Evolutionary conservation across 495 filamentous ascomycete species (phyloP).

Genomic region (Sphaerosporella brunnea): DNA sequence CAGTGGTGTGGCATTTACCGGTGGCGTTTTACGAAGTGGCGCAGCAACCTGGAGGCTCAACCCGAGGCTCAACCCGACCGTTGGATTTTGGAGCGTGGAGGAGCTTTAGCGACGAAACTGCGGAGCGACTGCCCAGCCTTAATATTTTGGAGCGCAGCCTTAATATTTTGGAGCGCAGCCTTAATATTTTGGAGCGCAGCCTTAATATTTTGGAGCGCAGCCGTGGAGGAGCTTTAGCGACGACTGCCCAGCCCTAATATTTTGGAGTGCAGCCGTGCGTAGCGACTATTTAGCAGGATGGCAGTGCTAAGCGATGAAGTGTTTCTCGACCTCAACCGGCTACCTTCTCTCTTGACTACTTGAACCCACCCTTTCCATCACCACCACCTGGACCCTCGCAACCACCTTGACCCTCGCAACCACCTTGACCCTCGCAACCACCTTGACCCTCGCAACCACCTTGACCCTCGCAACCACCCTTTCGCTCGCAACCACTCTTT

Average conservation of each 20-base stretch:
- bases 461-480: no score
- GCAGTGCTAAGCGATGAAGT: background rate
- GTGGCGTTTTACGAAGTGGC: background rate
- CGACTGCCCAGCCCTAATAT: background rate
- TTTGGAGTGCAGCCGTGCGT: no score
- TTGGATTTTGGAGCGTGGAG: background rate
- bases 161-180: no score
- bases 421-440: no score
- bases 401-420: no score
- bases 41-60: background rate
- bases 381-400: no score
- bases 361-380: no score
- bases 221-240: background rate
- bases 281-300: background rate
- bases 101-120: no score
- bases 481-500: no score
- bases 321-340: background rate
- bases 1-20: background rate
- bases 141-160: background rate
- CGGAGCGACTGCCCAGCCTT: background rate
- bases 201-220: background rate
- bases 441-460: no score
- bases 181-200: background rate
- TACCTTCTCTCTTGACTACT: background rate
- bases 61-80: background rate